phyloP scores from a whole-genome alignment of 169 alveolate genomes.

The Amoebophrya sp. region DNA sequence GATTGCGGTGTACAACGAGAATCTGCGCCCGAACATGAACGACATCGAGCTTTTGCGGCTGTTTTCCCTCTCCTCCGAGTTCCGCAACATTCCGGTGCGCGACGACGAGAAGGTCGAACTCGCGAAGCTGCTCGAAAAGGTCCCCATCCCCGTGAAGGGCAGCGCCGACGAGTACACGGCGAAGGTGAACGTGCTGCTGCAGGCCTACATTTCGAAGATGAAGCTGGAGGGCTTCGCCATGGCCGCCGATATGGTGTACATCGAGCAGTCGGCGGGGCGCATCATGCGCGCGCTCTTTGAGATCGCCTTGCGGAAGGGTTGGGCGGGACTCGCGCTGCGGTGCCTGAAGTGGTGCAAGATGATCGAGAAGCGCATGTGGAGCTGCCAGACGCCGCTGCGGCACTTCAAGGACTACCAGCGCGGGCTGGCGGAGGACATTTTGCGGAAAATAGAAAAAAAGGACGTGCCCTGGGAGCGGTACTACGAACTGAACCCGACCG shows the following conservation, averaged over 20 bases:
- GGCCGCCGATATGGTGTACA: constrained; percentile 93
- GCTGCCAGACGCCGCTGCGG: constrained; percentile 94
- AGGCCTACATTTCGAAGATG: constrained; percentile 88
- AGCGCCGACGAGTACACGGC: constrained; percentile 62
- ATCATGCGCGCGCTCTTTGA: constrained; percentile 95
- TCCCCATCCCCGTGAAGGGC: constrained; percentile 78
- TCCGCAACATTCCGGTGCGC: constrained; percentile 87
- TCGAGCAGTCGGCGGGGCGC: constrained; percentile 96
- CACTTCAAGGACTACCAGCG: constrained; percentile 80
- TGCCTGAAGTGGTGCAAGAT: constrained; percentile 84
- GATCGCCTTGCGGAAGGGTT: constrained; percentile 78
- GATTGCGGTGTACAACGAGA: constrained; percentile 81
- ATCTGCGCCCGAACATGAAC: constrained; percentile 69
- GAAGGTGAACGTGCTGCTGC: constrained; percentile 86
- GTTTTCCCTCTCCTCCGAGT: constrained; percentile 90
- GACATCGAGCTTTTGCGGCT: constrained; percentile 86
- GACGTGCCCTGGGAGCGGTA: constrained; percentile 90
- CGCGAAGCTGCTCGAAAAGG: constrained; percentile 77
- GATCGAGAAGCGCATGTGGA: constrained; percentile 97
- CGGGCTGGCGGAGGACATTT: constrained; percentile 72
- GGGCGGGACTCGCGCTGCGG: constrained; percentile 81
- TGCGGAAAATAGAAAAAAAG: constrained; percentile 85
- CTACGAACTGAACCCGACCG: constrained; percentile 72
- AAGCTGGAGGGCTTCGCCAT: constrained; percentile 92
- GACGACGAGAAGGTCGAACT: constrained; percentile 94